Base-by-base conservation (phyloP, 306 rosid genomes). In the Prosopis cineraria region DNA sequence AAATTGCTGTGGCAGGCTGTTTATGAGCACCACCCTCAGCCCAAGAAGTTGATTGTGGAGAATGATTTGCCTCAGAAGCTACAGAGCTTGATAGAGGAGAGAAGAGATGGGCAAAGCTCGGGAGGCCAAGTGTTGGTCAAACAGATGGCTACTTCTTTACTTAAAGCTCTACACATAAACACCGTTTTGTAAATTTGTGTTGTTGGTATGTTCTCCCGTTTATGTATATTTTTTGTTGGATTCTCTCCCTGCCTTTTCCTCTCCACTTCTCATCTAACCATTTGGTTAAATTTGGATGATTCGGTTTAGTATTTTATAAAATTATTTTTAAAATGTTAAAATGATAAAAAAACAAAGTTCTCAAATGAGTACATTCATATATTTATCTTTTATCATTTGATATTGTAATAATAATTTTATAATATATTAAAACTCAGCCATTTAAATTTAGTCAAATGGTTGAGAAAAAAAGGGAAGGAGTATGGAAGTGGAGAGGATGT, bases 21-120 rank as follows among this genome's bases (percentile, higher is more conserved):
- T 71, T 96, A 91, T 55, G 99, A 96, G 87, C 99, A 91, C 79
- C 99, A 96, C 71, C 99, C 99, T 1, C 91, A 97, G 81, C 99
- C 99, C 10, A 96, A 96, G 93, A 97, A 96, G 78, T 78, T 96
- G 90, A 96, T 96, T 62, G 99, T 96, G 81, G 99, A 96, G 89
- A 93, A 96, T 70, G 99, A 96, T 84, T 78, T 96, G 73, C 99
- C 99, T 16, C 94, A 90, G 59, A 96, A 96, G 82, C 99, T 96
- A 79, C 97, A 91, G 85, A 93, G 84, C 84, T 81, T 96, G 59
- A 96, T 96, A 53, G 99, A 95, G 74, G 99, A 96, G 78, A 86
- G 98, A 58, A 88, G 99, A 84, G 99, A 91, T 69, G 98, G 99
- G 25, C 99, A 96, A 70, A 81, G 90, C 55, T 88, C 89, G 3